Evolutionary conservation across 1,139 yeast genomes (phyloP), one percentile per base, ranked within the genome.

Genomic region (Geotrichum candidum): DNA sequence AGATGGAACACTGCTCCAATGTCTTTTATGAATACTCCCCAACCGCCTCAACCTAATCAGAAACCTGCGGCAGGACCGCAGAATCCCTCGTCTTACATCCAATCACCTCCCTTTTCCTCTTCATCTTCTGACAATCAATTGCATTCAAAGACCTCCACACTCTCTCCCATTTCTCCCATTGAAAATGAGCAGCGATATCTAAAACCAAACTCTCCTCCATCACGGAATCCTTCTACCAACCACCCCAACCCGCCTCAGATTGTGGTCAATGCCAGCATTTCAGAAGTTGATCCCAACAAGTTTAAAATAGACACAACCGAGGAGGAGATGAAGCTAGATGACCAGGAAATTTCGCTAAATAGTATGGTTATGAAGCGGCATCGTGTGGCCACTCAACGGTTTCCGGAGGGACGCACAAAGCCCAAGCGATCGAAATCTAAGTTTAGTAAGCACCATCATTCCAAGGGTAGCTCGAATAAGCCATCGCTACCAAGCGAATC

Each of bases 341-440:
- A 55, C 54, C 33, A 41, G 2, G 54, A 58, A 31, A 22, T 25
- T 25, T 18, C 38, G 33, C 41, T 33, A 23, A 55, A 23, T 50
- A 53, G 15, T 51, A 23, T 57, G 35, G 75, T 77, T 4, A 86
- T 86, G 84, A 85, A 87, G 69, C 82, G 96, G 69, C 83, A 86
- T 69, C 81, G 97, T 75, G 88, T 96, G 96, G 97, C 97, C 62
- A 90, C 97, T 9, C 89, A 87, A 65, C 81, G 96, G 67, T 84
- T 85, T 69, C 85, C 85, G 65, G 82, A 84, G 66, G 96, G 96
- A 10, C 78, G 82, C 54, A 90, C 91, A 3, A 74, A 58, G n/a
- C 69, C 72, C 6, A 72, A 71, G 57, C 67, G 74, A 35, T 63
- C 70, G 10, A 66, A 66, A 51, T 69, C 72, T 7, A 61, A 69